Conservation (phyloP, 805 yeast genomes). For the Myxozyma mucilagina region DNA sequence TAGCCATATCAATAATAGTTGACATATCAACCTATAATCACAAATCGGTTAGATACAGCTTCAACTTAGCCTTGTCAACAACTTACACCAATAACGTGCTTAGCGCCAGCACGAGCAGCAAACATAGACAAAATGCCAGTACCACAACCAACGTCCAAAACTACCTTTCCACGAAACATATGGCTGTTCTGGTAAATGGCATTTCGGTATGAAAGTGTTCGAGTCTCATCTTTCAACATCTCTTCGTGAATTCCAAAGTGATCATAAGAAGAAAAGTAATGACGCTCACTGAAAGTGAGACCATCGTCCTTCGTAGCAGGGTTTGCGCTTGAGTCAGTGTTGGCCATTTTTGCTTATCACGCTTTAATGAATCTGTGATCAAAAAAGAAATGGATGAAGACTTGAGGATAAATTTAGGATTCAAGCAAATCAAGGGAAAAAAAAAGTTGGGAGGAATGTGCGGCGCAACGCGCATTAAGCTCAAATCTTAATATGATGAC, state of each 20-base stretch:
- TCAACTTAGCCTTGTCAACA: slow-evolving; percentile 49
- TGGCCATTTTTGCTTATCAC: background rate
- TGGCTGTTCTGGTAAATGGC: slow-evolving; percentile 82
- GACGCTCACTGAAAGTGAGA: slow-evolving; percentile 39
- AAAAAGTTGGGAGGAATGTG: slow-evolving; percentile 12
- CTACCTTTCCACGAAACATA: slow-evolving; percentile 78
- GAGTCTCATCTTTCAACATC: slow-evolving; percentile 83
- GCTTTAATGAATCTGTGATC: background rate
- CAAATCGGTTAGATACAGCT: background rate
- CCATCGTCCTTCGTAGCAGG: background rate
- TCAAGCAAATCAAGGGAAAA: background rate
- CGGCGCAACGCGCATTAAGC: background rate
- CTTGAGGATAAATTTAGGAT: background rate
- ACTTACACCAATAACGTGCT: slow-evolving; percentile 93
- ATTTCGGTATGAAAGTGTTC: slow-evolving; percentile 78
- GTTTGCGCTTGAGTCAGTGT: background rate
- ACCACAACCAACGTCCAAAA: slow-evolving; percentile 92
- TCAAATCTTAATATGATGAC: background rate
- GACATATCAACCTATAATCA: slow-evolving; percentile 73
- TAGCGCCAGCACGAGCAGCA: slow-evolving; percentile 91
- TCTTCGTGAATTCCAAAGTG: slow-evolving; percentile 92
- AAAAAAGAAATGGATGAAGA: background rate
- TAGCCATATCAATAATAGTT: slow-evolving; percentile 92
- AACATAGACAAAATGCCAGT: slow-evolving; percentile 90
- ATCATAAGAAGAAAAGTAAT: slow-evolving; percentile 83